A percentile compares a stretch with the other conserved stretches of the same genome.
Evolutionary conservation across 495 filamentous ascomycete genomes (phyloP).

Genomic region (Parachaetomium inaequale): DNA sequence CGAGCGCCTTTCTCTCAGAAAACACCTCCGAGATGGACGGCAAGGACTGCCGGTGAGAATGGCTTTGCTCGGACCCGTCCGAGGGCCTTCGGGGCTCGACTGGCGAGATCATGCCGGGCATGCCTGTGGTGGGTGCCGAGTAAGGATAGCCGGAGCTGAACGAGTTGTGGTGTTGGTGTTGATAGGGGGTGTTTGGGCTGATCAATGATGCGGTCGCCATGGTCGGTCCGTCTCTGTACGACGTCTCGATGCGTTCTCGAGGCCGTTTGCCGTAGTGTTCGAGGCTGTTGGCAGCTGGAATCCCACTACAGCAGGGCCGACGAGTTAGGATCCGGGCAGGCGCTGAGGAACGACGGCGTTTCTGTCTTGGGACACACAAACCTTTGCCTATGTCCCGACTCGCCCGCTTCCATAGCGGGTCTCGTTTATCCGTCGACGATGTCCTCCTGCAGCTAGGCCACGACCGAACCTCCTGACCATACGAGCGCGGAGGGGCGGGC

Average conservation of each 20-base stretch:
- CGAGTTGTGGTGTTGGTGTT: slow-evolving; percentile 35
- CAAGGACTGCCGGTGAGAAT: slow-evolving; percentile 45
- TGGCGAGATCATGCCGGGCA: slow-evolving; percentile 46
- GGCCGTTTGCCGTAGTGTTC: slow-evolving; percentile 37
- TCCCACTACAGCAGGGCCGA: slow-evolving; percentile 25
- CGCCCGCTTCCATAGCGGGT: slow-evolving; percentile 53
- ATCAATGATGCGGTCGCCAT: slow-evolving; percentile 50
- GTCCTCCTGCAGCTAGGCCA: slow-evolving; percentile 15
- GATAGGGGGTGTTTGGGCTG: slow-evolving; percentile 43
- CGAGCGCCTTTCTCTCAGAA: slow-evolving; percentile 35
- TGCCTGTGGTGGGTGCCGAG: slow-evolving; percentile 33
- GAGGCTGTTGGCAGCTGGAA: slow-evolving; percentile 31
- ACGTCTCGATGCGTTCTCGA: slow-evolving; percentile 35
- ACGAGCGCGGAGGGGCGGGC: neutral
- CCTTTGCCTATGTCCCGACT: slow-evolving; percentile 49
- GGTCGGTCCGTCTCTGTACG: slow-evolving; percentile 35
- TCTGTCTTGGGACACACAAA: slow-evolving; percentile 30
- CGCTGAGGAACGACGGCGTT: neutral
- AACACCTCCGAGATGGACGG: slow-evolving; percentile 51
- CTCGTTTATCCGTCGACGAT: slow-evolving; percentile 14
- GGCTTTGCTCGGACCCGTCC: slow-evolving; percentile 37
- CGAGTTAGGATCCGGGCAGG: slow-evolving; percentile 16
- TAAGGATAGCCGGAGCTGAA: slow-evolving; percentile 39
- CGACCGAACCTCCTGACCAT: slow-evolving; percentile 11
- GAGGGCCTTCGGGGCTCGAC: slow-evolving; percentile 43